These are phyloP conservation scores for Suhomyces vadensis DNA, from an alignment of 805 yeast genomes.

Conservation along the genomic window DNA sequence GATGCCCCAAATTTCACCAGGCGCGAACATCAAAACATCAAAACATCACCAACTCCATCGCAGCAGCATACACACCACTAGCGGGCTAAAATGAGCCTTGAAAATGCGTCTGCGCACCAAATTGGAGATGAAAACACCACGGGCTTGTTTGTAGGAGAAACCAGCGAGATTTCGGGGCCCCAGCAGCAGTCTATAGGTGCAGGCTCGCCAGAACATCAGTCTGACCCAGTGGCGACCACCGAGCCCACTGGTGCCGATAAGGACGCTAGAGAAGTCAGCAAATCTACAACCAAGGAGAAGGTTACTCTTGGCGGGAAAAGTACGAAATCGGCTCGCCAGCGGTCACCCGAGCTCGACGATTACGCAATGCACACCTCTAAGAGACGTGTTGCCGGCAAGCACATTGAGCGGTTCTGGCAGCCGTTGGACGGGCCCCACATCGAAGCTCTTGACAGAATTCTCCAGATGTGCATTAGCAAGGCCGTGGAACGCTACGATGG, in stretches of 20 bases:
- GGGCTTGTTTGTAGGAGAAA: background rate
- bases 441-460: constrained; percentile 22
- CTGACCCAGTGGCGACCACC: too few species aligned
- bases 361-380: constrained; percentile 1
- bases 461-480: constrained; percentile 27
- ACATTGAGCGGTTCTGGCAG: constrained; percentile 34
- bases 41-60: too few species aligned
- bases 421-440: constrained; percentile 20
- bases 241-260: too few species aligned
- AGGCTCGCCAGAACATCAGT: too few species aligned
- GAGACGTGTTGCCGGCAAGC: constrained; percentile 21
- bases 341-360: background rate
- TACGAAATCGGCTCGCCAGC: constrained; percentile 1
- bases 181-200: too few species aligned
- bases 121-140: background rate
- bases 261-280: too few species aligned
- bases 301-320: too few species aligned
- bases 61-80: too few species aligned
- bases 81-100: too few species aligned
- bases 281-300: constrained; percentile 1
- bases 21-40: too few species aligned
- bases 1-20: background rate
- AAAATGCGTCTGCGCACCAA: too few species aligned
- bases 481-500: constrained; percentile 25
- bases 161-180: background rate